Evolutionary conservation across 345 rosid genomes (phyloP), one percentile per base, ranked within the genome.

Genomic region (Sisymbrium altissimum): DNA sequence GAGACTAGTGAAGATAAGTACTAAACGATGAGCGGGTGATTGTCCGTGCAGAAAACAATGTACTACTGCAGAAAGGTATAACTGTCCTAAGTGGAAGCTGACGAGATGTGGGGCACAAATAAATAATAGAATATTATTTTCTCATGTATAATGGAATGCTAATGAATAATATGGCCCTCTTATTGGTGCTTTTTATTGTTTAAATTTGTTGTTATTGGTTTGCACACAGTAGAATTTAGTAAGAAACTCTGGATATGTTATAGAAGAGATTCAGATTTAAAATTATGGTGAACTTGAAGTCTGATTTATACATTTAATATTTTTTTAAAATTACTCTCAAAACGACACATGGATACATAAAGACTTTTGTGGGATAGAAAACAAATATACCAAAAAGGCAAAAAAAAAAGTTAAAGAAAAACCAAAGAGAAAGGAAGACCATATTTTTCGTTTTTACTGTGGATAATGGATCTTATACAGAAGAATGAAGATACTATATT

Each of bases 21-120:
- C 43, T 30, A 48, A 66, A 46, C 41, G 21, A 48, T 15, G 60
- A 38, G 58, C 19, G 61, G 61, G 59, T 12, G 67, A 49, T 30
- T 58, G 46, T 62, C 74, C 74, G 65, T 76, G 79, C 69, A 41
- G 8, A 53, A 36, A 6, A 18, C 54, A 14, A 19, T 14, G 23
- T 64, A 73, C 33, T 68, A 41, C 50, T 60, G 36, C 11, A 29
- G 14, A 32, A 43, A 21, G 56, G 48, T 49, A 49, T 12, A 49
- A 10, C 7, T 49, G 55, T 50, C 56, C 33, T n/a, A 13, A 75
- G 70, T 75, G 74, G 74, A 62, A 53, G 58, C 79, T 69, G 79
- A 76, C 70, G 70, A 61, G 25, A 35, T 12, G 74, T 76, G 73
- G 79, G 70, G 63, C 79, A 60, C 46, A 25, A 23, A 40, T 1